phyloP scores from a whole-genome alignment of 352 stramenopile genomes.

The Elongisporangium anandrum region DNA sequence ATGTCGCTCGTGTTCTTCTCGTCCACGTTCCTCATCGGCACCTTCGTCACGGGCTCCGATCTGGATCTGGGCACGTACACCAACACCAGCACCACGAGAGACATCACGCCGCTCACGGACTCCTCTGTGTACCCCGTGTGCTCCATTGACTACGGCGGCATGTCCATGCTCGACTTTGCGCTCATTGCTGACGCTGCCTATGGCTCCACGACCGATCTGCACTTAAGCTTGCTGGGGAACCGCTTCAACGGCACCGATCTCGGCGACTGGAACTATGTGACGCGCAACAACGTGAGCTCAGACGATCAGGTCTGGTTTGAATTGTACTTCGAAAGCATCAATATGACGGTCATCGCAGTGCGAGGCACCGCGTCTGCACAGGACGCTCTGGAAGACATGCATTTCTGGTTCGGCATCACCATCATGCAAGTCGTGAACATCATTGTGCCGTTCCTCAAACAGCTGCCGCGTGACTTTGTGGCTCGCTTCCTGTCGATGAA shows the following conservation, averaged over 20 bases:
- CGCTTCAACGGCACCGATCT: conserved; percentile 76
- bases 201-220: conserved; percentile 53
- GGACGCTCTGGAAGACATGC: conserved; percentile 78
- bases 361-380: conserved; percentile 74
- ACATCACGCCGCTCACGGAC: conserved; percentile 23
- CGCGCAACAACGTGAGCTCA: conserved; percentile 61
- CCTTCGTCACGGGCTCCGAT: conserved; percentile 49
- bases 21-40: conserved; percentile 70
- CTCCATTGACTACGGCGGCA: conserved; percentile 48
- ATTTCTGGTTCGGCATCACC: conserved; percentile 84
- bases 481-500: conserved; percentile 75
- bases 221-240: conserved; percentile 55
- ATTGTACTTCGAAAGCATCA: conserved; percentile 68
- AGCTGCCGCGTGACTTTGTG: conserved; percentile 63
- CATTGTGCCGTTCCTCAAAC: conserved; percentile 82
- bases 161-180: conserved; percentile 72
- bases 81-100: conserved; percentile 24
- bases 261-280: conserved; percentile 64
- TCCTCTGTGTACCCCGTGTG: conserved; percentile 70
- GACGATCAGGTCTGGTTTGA: conserved; percentile 81
- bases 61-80: conserved; percentile 51
- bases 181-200: conserved; percentile 78
- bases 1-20: conserved; percentile 83
- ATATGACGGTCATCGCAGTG: conserved; percentile 81
- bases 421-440: conserved; percentile 83